Base-by-base conservation (phyloP, 2,329 filamentous ascomycete genomes). In the Neonectria ditissima region DNA sequence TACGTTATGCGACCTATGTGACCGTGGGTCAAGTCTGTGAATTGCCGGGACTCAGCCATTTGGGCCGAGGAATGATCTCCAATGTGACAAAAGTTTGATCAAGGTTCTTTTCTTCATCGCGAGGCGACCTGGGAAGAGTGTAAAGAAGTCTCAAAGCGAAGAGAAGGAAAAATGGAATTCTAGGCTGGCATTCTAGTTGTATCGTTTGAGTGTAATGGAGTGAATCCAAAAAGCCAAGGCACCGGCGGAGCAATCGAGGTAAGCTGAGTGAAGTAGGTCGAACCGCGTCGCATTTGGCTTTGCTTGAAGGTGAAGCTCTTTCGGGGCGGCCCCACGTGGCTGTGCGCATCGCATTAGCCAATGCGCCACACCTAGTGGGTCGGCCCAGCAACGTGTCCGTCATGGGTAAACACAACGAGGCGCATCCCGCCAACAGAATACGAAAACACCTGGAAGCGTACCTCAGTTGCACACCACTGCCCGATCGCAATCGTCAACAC, bases 41-140 rank as follows among this genome's bases (percentile, higher is more conserved):
- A 66, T 53, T 72, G 72, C 65, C 72, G 71, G 34, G 67, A 65
- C 56, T 80, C 77, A 80, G 76, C 77, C 79, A 80, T 80, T 76
- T 73, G 73, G 74, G 57, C 72, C 70, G 53, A 73, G 72, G 67
- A 70, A 66, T 61, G 68, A 74, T 73, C 67, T 78, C 72, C 71
- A 73, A 68, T 71, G 54, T 70, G 67, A 66, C 59, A 65, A 70
- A 60, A 68, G 57, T 58, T 64, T 70, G 66, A 58, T 58, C 66
- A 62, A 69, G 62, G 57, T 73, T 68, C 68, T 65, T 69, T 68
- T 74, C 73, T 75, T 78, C 77, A 79, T 80, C 65, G 71, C 76
- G 76, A 71, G 65, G 52, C 68, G 69, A 62, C 63, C 58, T 55
- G 51, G 63, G 61, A 47, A 41, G 60, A 59, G 64, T 48, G 68